A percentile compares a stretch with the other conserved stretches of the same genome.
phyloP scores from a whole-genome alignment of 345 rosid species.

The Citropsis articulata region DNA sequence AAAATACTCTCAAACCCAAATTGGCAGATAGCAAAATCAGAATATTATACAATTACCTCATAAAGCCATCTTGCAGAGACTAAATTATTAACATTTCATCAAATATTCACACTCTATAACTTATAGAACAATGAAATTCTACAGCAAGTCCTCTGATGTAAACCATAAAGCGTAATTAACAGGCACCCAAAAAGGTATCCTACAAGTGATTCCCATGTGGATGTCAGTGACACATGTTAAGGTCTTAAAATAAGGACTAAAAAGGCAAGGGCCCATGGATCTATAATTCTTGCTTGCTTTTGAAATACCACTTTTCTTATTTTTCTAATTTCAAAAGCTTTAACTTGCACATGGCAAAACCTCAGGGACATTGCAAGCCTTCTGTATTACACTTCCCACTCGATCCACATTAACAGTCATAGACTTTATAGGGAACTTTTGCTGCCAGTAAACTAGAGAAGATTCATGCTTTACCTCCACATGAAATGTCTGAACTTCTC shows the following conservation, averaged over 20 bases:
- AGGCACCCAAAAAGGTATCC: background rate
- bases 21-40: background rate
- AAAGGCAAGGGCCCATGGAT: slow-evolving; percentile 10
- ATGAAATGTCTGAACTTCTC: background rate
- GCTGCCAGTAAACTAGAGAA: background rate
- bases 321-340: background rate
- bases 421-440: background rate
- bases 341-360: slow-evolving; percentile 13
- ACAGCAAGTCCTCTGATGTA: background rate
- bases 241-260: background rate
- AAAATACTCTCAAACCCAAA: background rate
- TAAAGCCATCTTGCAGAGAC: background rate
- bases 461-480: background rate
- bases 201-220: background rate
- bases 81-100: background rate
- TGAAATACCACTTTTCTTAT: background rate
- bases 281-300: slow-evolving; percentile 12
- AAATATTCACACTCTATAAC: background rate
- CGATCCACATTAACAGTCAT: background rate
- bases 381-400: background rate
- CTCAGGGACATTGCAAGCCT: slow-evolving; percentile 5
- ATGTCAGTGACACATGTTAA: background rate
- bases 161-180: background rate
- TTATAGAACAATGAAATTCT: background rate
- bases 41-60: background rate